Base-by-base conservation (phyloP, 176 grass and related monocot species). In the Rhynchospora tenuis region DNA sequence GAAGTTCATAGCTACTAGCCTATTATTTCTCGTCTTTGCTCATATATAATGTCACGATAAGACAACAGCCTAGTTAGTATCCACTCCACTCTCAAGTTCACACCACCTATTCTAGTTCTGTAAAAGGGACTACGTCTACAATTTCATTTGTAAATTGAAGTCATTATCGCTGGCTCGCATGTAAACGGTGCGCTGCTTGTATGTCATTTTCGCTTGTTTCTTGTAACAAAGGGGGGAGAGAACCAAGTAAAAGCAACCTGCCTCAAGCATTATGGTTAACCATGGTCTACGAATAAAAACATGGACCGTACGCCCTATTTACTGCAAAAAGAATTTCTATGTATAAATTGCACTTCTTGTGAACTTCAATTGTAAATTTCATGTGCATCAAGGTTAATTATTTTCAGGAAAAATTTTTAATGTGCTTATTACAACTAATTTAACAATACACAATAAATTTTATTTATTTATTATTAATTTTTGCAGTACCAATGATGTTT, bases 101-200 rank as follows among this genome's bases (percentile, higher is more conserved):
- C 9, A 64, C 61, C 24, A 64, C 61, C 61, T 6, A 38, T 38
- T 6, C 12, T 13, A 31, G 15, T 28, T 65, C 26, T 29, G 3
- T 33, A 42, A 6, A 42, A 67, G 45, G 45, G 23, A 73, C 17
- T 15, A 69, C 48, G 45, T 50, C 43, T 27, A 74, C n/a, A 52
- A 7, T 52, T 26, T 24, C 14, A 27, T 73, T 24, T n/a, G n/a
- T n/a, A n/a, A n/a, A n/a, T 13, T 24, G 26, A 51, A 24, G 20
- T 74, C 70, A 74, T 51, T 74, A n/a, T 74, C 70, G 70, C 45
- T 20, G 20, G 47, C n/a, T 51, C 71, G 46, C 71, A 52, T 52
- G 24, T 27, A 16, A 67, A 74, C 46, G 45, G 45, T 24, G 50
- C 45, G 24, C 44, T 23, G 70, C 20, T 3, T 24, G 12, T 12